A percentile compares a stretch with the other conserved stretches of the same genome.
These are phyloP conservation scores for Suaeda aralocaspica DNA, from an alignment of 148 eudicot species.

Conservation along the genomic window DNA sequence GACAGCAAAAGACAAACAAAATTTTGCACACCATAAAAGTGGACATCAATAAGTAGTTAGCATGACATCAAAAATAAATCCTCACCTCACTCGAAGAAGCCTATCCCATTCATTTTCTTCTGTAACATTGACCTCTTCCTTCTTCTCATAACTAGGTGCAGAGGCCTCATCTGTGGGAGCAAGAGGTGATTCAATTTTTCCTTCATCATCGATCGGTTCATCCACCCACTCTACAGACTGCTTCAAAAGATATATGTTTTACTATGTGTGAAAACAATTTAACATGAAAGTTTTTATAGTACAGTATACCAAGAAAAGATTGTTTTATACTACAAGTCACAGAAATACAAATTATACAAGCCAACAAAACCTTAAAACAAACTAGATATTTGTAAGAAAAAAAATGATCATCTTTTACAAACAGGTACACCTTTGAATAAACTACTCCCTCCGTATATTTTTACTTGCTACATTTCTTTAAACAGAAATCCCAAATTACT, in stretches of 20 bases:
- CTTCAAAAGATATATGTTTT: conserved; percentile 1
- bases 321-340: neutral
- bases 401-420: too few relatives aligned
- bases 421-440: too few relatives aligned
- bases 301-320: neutral
- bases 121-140: conserved; percentile 42
- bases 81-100: conserved; percentile 85
- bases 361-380: neutral
- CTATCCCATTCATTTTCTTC: conserved; percentile 98
- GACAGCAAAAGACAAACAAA: neutral
- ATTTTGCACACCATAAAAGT: neutral
- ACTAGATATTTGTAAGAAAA: neutral
- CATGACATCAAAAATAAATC: conserved; percentile 3
- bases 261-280: conserved; percentile 1
- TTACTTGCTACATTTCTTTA: too few relatives aligned
- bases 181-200: conserved; percentile 44
- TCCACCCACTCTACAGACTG: conserved; percentile 94
- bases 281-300: neutral
- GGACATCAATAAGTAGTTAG: neutral
- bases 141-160: conserved; percentile 48
- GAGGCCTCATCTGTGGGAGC: conserved; percentile 42
- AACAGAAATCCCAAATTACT: too few relatives aligned
- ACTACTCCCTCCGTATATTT: too few relatives aligned
- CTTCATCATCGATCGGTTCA: conserved; percentile 75
- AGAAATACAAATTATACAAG: neutral